Evolutionary conservation across 495 filamentous ascomycete genomes (phyloP).

Genomic region (Penicillium maclennaniae): DNA sequence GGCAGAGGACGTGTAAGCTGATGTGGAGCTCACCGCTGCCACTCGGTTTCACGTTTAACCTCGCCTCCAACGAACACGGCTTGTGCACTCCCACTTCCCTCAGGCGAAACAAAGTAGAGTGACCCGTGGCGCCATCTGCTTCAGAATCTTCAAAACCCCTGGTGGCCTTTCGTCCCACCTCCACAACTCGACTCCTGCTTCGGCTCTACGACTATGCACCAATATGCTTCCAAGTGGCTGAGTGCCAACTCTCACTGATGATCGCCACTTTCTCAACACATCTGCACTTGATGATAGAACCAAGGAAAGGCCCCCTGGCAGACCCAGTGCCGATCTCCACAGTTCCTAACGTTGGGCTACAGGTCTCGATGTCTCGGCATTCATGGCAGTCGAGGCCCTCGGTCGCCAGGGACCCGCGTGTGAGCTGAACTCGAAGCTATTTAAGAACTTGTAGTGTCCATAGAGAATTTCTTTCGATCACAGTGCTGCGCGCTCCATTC

Average conservation of each 20-base stretch:
- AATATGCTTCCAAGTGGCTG: constrained; percentile 10
- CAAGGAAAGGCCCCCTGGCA: background rate
- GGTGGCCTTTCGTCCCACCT: background rate
- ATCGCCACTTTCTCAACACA: constrained; percentile 10
- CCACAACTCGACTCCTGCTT: constrained; percentile 2
- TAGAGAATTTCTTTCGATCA: constrained; percentile 10
- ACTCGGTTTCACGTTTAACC: constrained; percentile 8
- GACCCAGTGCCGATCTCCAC: constrained; percentile 12
- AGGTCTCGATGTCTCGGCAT: background rate
- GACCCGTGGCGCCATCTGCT: constrained; percentile 4
- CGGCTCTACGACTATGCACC: constrained; percentile 7
- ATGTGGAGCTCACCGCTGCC: constrained; percentile 4
- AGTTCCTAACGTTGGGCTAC: background rate
- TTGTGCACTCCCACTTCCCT: background rate
- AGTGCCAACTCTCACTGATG: background rate
- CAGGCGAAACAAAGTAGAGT: background rate
- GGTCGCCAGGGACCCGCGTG: background rate
- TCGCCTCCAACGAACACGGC: background rate
- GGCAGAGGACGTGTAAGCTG: constrained; percentile 17
- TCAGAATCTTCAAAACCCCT: constrained; percentile 4
- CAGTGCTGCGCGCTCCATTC: constrained; percentile 29
- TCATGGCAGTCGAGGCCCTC: constrained; percentile 7
- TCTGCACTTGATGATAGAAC: background rate
- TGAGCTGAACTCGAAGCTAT: constrained; percentile 5
- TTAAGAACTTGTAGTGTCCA: constrained; percentile 9